phyloP scores from a whole-genome alignment of 495 filamentous ascomycete species.

The Tuber microsphaerosporum region DNA sequence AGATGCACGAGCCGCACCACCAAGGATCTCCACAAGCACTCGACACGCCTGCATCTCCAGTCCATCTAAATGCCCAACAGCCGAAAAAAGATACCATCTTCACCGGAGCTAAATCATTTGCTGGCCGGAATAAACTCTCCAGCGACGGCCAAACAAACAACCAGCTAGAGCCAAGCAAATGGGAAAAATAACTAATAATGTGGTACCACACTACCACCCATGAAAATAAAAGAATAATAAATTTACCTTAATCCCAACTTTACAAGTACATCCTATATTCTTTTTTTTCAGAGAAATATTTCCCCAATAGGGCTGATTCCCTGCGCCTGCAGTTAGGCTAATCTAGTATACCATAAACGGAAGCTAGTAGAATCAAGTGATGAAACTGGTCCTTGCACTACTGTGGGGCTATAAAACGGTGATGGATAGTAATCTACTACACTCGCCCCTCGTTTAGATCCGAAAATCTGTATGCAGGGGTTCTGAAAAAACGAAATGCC shows the following conservation, averaged over 20 bases:
- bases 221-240: not conserved
- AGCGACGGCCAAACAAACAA: not conserved
- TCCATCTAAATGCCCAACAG: not conserved
- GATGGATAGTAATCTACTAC: not conserved
- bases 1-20: not conserved
- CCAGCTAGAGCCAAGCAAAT: not conserved
- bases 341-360: not conserved
- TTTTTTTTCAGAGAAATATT: not conserved
- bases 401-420: not conserved
- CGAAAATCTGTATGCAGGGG: not conserved
- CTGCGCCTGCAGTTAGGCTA: not conserved
- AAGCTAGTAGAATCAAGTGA: not conserved
- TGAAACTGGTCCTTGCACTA: not conserved
- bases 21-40: not conserved
- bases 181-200: not conserved
- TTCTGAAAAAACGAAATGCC: not conserved
- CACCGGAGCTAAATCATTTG: not conserved
- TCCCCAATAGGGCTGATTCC: not conserved
- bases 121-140: not conserved
- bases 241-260: not conserved
- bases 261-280: not conserved
- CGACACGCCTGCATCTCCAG: not conserved
- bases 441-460: not conserved
- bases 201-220: not conserved
- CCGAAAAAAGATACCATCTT: not conserved